Evolutionary conservation across 1,284 basidiomycete species (phyloP), one percentile per base, ranked within the genome.

Genomic region (Leucoagaricus sp.): DNA sequence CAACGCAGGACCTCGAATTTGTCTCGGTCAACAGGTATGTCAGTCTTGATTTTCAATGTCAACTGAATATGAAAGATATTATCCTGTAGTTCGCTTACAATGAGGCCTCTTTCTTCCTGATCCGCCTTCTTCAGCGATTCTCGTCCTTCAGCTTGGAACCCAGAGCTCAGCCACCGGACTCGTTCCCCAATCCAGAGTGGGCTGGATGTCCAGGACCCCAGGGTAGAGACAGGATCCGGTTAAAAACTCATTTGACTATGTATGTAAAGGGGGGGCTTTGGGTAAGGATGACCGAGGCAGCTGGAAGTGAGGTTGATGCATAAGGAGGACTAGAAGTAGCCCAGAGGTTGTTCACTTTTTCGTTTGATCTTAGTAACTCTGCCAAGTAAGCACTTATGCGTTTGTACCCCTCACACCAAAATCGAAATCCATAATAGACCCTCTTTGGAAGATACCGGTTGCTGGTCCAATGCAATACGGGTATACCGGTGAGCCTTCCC

Each of bases 1-100:
- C 74, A 84, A 84, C 60, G 82, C 78, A 1, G 82, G 83, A 3
- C 83, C 83, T 3, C 71, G 82, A 2, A 83, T 84, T 53, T 85
- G 83, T 62, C 73, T 86, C 3, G 84, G 84, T 3, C 83, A 86
- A 65, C 82, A 82, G 70, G 78, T 76, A 36, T 10, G 64, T 38
- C 19, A 26, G 13, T 29, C 31, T n/a, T n/a, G n/a, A n/a, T n/a
- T n/a, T n/a, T n/a, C n/a, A n/a, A n/a, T n/a, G n/a, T n/a, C n/a
- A n/a, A n/a, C n/a, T n/a, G n/a, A n/a, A n/a, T n/a, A n/a, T n/a
- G n/a, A n/a, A n/a, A n/a, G 7, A 15, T 10, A 8, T 42, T 6
- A n/a, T 23, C 19, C 1, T 19, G 8, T 21, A 75, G 70, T 76
- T 75, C 49, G 72, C 73, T 1, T 76, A 76, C 59, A 69, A 76